Percentiles rank a stretch among this genome's conserved stretches.
These are phyloP conservation scores for Pestalotiopsis sp. DNA, from an alignment of 2,329 filamentous ascomycete genomes.

Conservation along the genomic window DNA sequence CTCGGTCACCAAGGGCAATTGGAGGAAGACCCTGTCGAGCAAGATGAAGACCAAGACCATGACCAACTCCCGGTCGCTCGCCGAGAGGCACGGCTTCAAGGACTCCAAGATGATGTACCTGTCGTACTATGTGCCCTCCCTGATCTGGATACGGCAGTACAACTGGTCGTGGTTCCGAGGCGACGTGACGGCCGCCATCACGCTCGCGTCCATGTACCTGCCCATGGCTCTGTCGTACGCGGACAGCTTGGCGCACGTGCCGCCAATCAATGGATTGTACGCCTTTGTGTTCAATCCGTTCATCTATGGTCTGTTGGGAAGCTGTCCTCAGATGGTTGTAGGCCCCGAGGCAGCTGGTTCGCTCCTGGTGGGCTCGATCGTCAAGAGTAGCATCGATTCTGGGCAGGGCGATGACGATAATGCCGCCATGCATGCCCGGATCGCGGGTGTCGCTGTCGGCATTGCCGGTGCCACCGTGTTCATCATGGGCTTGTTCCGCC, in stretches of 20 bases:
- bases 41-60: slow-evolving; percentile 66
- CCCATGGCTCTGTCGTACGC: slow-evolving; percentile 95
- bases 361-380: slow-evolving; percentile 83
- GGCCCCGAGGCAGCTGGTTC: slow-evolving; percentile 95
- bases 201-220: slow-evolving; percentile 98
- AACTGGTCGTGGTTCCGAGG: slow-evolving; percentile 79
- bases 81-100: slow-evolving; percentile 72
- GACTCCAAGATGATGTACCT: slow-evolving; percentile 82
- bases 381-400: slow-evolving; percentile 74
- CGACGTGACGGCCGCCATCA: slow-evolving; percentile 85
- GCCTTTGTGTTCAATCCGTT: slow-evolving; percentile 91
- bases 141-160: slow-evolving; percentile 92
- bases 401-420: slow-evolving; percentile 68
- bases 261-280: slow-evolving; percentile 92
- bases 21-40: slow-evolving; percentile 51
- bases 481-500: slow-evolving; percentile 78
- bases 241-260: slow-evolving; percentile 88
- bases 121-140: slow-evolving; percentile 88
- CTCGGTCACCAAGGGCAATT: slow-evolving; percentile 40
- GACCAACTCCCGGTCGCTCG: slow-evolving; percentile 72
- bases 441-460: slow-evolving; percentile 86
- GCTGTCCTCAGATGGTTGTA: slow-evolving; percentile 89
- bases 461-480: slow-evolving; percentile 88
- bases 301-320: slow-evolving; percentile 88
- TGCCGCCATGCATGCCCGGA: slow-evolving; percentile 70